Base-by-base conservation (phyloP, 257 asterid genomes). In the Capsicum pubescens region DNA sequence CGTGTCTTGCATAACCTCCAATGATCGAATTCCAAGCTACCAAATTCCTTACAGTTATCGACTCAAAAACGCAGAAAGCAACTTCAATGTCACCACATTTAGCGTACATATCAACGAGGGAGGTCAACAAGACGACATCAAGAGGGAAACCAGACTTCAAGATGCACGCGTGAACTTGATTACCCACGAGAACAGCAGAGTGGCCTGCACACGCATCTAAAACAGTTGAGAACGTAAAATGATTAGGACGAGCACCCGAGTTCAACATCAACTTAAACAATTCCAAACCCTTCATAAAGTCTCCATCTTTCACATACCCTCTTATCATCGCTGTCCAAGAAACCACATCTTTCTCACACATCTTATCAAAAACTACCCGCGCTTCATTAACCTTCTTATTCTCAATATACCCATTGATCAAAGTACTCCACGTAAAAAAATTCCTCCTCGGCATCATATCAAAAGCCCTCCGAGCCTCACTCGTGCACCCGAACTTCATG, bases 51-150 rank as follows among this genome's bases (percentile, higher is more conserved):
- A 3, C 19, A 2, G 11, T 7, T 8, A 74, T 74, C 0, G 44
- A 74, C 80, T 74, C 60, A 48, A 74, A 74, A 19, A 74, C 50
- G 19, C 44, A 12, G 80, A 74, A 74, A 13, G 80, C 80, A 50
- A 74, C 42, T 52, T 87, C 92, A 70, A 90, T 56, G 12, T 89
- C 88, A n/a, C 97, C 95, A 82, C 97, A 92, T 87, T 91, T 94
- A 60, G 95, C 92, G 48, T 90, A 93, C 97, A 91, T 94, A 87
- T 93, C 94, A 36, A 93, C 60, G 21, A 91, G 93, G 60, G 95
- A 90, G 81, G 83, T 94, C 94, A 36, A 97, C 94, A 10, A 91
- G 91, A 26, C 89, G 89, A 60, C 91, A 54, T 64, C 97, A 92
- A 7, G 97, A 89, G 56, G 93, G 91, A 79, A 74, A 74, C 80